Base-by-base conservation (phyloP, 2,329 filamentous ascomycete species). In the Sclerotinia glacialis region DNA sequence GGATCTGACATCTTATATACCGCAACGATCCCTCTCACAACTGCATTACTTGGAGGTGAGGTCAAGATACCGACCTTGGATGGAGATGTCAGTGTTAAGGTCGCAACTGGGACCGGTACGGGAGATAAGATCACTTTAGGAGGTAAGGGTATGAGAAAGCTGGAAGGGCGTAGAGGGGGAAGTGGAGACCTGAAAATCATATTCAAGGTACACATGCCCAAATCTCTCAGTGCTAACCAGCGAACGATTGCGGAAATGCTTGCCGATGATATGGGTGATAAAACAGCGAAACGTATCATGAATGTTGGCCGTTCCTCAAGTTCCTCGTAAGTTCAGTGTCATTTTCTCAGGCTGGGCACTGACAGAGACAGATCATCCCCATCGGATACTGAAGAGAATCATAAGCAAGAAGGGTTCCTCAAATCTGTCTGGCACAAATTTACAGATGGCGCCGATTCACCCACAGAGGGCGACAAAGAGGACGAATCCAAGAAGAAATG, bases 1-100 rank as follows among this genome's bases (percentile, higher is more conserved):
- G 95, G 95, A 55, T 90, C 92, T 59, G 93, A 99, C 76, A 91
- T 99, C 59, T 84, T 97, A 6, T 95, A 98, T 80, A 98, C 93
- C 1, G 93, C 95, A 18, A 88, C 87, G 14, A 90, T 99, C 69
- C 94, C 95, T 21, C 83, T 99, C 65, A 98, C 95, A 4, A 99
- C 95, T 12, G 95, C 95, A 8, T 80, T 97, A 26, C 85, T 99
- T 0, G 95, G 95, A 73, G 95, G 95, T 67, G 93, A 97, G 77
- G 90, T 96, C 68, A 88, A 84, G 16, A 86, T 99, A 31, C 95
- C 95, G 2, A 99, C 95, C 0, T 83, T 99, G 31, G 93, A 97
- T 71, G 92, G 91, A 61, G 86, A 94, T 59, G 92, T 96, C 74
- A 94, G 92, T 77, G 89, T 99, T 74, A 94, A 93, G 79, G 90